A percentile compares a stretch with the other conserved stretches of the same genome.
These are phyloP conservation scores for Periconia digitata DNA, from an alignment of 2,329 filamentous ascomycete species.

Conservation along the genomic window DNA sequence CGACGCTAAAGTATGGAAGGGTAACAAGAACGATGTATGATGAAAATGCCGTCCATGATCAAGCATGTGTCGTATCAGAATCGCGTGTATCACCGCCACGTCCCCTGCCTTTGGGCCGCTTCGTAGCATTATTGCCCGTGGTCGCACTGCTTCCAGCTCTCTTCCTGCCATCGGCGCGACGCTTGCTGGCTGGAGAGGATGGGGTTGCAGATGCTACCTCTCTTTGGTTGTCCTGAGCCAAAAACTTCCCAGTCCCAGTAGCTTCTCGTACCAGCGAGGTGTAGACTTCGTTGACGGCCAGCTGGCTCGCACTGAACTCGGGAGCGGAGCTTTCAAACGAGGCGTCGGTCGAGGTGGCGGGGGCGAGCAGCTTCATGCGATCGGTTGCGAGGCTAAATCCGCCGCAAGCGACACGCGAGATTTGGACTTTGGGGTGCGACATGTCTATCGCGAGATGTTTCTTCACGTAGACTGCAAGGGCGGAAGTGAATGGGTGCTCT, in stretches of 20 bases:
- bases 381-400: conserved; percentile 44
- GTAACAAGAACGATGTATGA: too few species aligned
- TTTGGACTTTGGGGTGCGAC: conserved; percentile 41
- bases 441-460: conserved; percentile 47
- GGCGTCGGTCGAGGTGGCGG: conserved; percentile 24
- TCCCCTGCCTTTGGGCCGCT: conserved; percentile 25
- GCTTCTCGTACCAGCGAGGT: conserved; percentile 35
- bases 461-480: conserved; percentile 42
- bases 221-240: conserved; percentile 19
- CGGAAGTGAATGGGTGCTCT: conserved; percentile 42
- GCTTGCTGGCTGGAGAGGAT: conserved; percentile 23
- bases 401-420: conserved; percentile 46
- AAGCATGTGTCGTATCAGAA: background rate
- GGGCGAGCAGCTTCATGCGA: conserved; percentile 43
- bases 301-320: conserved; percentile 32
- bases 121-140: conserved; percentile 19
- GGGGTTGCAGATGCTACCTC: conserved; percentile 22
- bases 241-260: conserved; percentile 33
- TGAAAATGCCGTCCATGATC: too few species aligned
- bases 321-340: conserved; percentile 24
- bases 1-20: too few species aligned
- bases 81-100: conserved; percentile 18
- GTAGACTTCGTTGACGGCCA: conserved; percentile 36
- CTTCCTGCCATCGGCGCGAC: conserved; percentile 20
- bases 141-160: conserved; percentile 29